Percentiles rank a stretch among this genome's conserved stretches.
These are phyloP conservation scores for Stemphylium vesicarium DNA, from an alignment of 2,329 filamentous ascomycete species.

Conservation along the genomic window DNA sequence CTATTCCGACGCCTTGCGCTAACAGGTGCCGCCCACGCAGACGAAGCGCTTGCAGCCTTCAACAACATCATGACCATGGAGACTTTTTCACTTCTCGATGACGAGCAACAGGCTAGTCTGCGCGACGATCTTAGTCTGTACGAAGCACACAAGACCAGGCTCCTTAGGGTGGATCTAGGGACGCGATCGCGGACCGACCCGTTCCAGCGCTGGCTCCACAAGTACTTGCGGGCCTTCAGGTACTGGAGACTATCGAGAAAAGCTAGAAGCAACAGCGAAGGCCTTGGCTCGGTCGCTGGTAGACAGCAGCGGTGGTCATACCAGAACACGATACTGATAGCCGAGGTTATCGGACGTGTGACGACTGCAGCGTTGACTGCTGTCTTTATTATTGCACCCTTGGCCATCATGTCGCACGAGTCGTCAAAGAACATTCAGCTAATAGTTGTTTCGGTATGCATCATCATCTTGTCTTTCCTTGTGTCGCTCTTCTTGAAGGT, in stretches of 20 bases:
- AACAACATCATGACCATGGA: slow-evolving; percentile 36
- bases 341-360: slow-evolving; percentile 24
- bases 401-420: slow-evolving; percentile 26
- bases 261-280: slow-evolving; percentile 10
- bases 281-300: slow-evolving; percentile 7
- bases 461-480: slow-evolving; percentile 24
- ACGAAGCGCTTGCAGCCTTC: slow-evolving; percentile 28
- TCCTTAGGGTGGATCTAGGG: slow-evolving; percentile 42
- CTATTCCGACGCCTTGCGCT: too few relatives aligned
- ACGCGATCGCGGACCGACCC: slow-evolving; percentile 25
- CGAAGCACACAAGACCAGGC: slow-evolving; percentile 44
- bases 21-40: slow-evolving; percentile 12
- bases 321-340: slow-evolving; percentile 31
- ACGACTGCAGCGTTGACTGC: slow-evolving; percentile 25
- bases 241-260: slow-evolving; percentile 21
- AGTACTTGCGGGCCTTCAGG: slow-evolving; percentile 18
- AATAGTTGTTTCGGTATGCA: slow-evolving; percentile 20
- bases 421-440: slow-evolving; percentile 20
- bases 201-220: slow-evolving; percentile 25
- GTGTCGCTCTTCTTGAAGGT: slow-evolving; percentile 28
- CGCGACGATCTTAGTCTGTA: slow-evolving; percentile 34
- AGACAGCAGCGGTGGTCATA: slow-evolving; percentile 19
- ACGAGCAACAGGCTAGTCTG: slow-evolving; percentile 14
- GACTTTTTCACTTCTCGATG: slow-evolving; percentile 31
- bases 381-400: slow-evolving; percentile 25